Conservation (phyloP, 148 eudicot species). For the Amaranthus hypochondriacus region DNA sequence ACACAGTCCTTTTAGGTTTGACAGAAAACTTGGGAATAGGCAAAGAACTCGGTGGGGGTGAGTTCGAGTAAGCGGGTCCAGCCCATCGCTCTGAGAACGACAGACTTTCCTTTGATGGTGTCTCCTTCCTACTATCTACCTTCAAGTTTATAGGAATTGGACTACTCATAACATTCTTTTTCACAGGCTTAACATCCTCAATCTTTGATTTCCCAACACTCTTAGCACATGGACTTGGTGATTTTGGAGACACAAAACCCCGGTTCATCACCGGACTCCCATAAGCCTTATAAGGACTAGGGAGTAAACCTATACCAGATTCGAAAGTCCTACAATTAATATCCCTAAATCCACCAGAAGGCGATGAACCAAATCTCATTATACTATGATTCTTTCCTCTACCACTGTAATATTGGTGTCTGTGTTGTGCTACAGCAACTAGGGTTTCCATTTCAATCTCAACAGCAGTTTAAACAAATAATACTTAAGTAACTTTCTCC, state of each 20-base stretch:
- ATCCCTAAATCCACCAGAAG: constrained; percentile 42
- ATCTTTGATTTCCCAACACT: constrained; percentile 14
- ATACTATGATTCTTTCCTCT: constrained; percentile 31
- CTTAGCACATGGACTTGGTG: constrained; percentile 28
- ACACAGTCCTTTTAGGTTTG: constrained; percentile 59
- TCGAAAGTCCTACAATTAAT: constrained; percentile 63
- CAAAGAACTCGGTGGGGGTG: constrained; percentile 88
- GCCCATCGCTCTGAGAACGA: constrained; percentile 74
- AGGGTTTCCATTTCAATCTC: constrained; percentile 56
- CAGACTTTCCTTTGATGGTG: constrained; percentile 19
- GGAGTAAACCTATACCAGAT: constrained; percentile 51
- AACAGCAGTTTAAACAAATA: constrained; percentile 12
- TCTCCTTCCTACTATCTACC: constrained; percentile 25
- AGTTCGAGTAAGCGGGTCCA: constrained; percentile 84
- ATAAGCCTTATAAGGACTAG: constrained; percentile 38
- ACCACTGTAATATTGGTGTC: constrained; percentile 43
- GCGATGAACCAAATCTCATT: constrained; percentile 37
- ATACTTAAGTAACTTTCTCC: constrained; percentile 11
- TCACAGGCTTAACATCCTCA: constrained; percentile 28
- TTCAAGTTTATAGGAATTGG: constrained; percentile 48
- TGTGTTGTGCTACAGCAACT: constrained; percentile 56
- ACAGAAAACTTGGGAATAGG: constrained; percentile 82
- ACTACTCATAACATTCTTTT: constrained; percentile 33
- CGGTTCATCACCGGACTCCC: constrained; percentile 33
- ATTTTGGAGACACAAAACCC: constrained; percentile 41